Evolutionary conservation across 257 asterid species (phyloP).

Genomic region (Solanum pimpinellifolium): DNA sequence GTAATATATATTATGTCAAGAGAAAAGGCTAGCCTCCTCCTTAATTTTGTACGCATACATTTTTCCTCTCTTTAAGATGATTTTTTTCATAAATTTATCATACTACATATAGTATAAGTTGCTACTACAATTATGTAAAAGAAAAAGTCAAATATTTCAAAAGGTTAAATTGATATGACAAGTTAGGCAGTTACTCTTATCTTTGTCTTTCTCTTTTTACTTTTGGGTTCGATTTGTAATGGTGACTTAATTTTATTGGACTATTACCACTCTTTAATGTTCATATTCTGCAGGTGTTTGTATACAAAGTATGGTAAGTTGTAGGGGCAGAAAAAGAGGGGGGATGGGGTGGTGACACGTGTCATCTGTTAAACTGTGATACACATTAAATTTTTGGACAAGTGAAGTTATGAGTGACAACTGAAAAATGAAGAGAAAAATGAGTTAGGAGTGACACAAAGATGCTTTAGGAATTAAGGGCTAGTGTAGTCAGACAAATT

Average conservation of each 20-base stretch:
- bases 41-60: neutral
- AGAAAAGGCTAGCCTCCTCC: neutral
- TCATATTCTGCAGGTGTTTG: neutral
- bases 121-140: neutral
- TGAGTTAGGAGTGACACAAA: neutral
- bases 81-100: too few species aligned
- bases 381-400: neutral
- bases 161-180: neutral
- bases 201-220: neutral
- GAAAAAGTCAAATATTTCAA: neutral
- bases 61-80: neutral
- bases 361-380: neutral
- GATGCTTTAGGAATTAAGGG: neutral
- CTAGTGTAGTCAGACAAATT: neutral
- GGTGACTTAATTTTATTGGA: neutral
- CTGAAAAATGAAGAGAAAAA: neutral
- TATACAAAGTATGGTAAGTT: neutral
- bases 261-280: neutral
- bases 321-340: neutral
- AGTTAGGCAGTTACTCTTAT: neutral
- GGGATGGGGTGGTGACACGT: neutral
- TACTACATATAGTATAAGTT: neutral
- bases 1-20: neutral
- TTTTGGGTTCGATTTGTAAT: neutral
- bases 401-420: neutral